A percentile compares a stretch with the other conserved stretches of the same genome.
phyloP scores from a whole-genome alignment of 306 rosid genomes.

The Cucurbita maxima region DNA sequence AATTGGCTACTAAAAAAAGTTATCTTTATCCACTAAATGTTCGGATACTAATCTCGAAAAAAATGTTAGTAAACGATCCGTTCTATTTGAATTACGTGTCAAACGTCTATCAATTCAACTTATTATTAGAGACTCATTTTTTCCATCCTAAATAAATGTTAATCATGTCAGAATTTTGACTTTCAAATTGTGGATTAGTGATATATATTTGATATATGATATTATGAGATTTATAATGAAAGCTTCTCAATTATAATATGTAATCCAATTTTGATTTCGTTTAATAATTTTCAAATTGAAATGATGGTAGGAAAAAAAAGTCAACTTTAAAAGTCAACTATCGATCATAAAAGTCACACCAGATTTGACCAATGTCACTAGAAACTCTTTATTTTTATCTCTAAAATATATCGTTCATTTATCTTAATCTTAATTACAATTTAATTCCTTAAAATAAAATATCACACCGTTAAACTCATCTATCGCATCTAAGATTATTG shows the following conservation, averaged over 20 bases:
- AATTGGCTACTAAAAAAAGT: neutral
- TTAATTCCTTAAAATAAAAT: too few species aligned
- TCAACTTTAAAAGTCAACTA: neutral
- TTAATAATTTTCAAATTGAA: neutral
- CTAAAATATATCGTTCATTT: neutral
- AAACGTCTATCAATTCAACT: too few species aligned
- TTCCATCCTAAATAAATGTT: neutral
- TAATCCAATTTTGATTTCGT: neutral
- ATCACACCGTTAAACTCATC: too few species aligned
- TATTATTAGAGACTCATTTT: too few species aligned
- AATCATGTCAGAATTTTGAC: neutral
- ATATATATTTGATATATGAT: neutral
- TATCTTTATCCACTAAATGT: neutral
- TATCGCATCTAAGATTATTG: neutral
- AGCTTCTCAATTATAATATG: neutral
- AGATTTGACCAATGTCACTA: constrained; percentile 5
- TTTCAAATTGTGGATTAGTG: neutral
- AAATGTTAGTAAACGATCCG: neutral
- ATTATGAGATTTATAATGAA: neutral
- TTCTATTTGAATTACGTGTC: neutral
- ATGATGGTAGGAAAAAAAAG: neutral
- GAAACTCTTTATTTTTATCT: neutral
- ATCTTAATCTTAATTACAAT: neutral
- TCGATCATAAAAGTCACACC: neutral
- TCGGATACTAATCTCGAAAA: neutral